Evolutionary conservation across 768 basidiomycete species (phyloP).

Genomic region (Brasilioporus rufonigricans): DNA sequence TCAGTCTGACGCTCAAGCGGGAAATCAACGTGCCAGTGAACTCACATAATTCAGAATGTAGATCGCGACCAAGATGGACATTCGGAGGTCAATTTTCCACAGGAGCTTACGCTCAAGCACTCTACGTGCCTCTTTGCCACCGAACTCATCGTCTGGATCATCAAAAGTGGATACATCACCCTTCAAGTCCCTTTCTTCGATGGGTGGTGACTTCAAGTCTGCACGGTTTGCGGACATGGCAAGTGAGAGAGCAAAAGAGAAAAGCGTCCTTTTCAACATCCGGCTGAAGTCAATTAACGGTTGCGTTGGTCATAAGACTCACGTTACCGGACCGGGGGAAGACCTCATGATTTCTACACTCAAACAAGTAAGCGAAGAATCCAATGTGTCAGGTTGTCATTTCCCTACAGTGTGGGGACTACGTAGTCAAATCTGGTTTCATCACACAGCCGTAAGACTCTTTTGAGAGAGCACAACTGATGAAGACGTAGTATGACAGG

Average conservation of each 20-base stretch:
- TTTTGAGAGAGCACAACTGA: no score
- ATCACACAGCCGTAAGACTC: no score
- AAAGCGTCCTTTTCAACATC: not conserved
- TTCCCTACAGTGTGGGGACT: no score
- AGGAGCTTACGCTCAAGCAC: slow-evolving; percentile 52
- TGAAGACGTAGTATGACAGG: no score
- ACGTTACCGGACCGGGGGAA: not conserved
- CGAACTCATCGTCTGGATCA: slow-evolving; percentile 45
- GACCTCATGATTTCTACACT: not conserved
- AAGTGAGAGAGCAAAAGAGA: no score
- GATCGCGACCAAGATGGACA: slow-evolving; percentile 44
- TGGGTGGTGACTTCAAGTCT: no score
- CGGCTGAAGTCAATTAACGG: not conserved
- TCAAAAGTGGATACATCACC: no score
- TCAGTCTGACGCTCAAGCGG: not conserved
- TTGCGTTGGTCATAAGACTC: not conserved
- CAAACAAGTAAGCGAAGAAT: no score
- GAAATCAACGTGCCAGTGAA: not conserved
- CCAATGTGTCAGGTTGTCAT: no score
- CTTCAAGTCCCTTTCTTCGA: no score
- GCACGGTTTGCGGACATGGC: no score
- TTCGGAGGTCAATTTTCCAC: slow-evolving; percentile 51
- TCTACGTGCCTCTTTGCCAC: slow-evolving; percentile 43
- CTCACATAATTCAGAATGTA: slow-evolving; percentile 38
- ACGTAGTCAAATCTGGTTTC: no score